phyloP scores from a whole-genome alignment of 2,329 filamentous ascomycete genomes.

The Corynespora cassiicola region DNA sequence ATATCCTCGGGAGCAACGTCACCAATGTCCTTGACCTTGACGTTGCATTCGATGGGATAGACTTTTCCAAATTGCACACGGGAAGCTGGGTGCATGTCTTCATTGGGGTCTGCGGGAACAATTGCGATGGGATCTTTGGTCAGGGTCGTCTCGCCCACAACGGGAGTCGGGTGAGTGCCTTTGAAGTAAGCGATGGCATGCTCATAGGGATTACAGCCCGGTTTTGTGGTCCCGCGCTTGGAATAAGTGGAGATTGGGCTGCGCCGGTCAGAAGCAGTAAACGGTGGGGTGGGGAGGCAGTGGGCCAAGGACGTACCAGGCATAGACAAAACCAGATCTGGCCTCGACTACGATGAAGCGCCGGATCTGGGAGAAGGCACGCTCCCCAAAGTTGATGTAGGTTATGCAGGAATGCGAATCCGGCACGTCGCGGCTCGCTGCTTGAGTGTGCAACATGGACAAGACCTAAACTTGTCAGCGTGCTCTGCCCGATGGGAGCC shows the following conservation, averaged over 20 bases:
- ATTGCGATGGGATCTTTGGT: slow-evolving; percentile 48
- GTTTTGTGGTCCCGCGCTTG: slow-evolving; percentile 43
- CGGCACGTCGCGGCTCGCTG: no score
- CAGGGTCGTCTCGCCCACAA: slow-evolving; percentile 42
- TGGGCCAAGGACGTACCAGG: slow-evolving; percentile 21
- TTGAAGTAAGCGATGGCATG: slow-evolving; percentile 47
- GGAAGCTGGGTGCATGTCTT: slow-evolving; percentile 41
- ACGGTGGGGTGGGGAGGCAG: background rate
- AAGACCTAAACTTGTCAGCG: slow-evolving; percentile 28
- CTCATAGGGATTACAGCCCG: slow-evolving; percentile 39
- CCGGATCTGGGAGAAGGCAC: slow-evolving; percentile 29
- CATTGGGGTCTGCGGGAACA: slow-evolving; percentile 16
- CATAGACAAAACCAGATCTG: slow-evolving; percentile 27
- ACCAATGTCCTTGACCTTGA: slow-evolving; percentile 52
- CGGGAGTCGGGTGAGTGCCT: slow-evolving; percentile 9
- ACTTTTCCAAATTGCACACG: slow-evolving; percentile 50
- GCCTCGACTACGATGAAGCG: slow-evolving; percentile 32
- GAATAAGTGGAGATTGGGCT: slow-evolving; percentile 52
- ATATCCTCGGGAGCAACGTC: slow-evolving; percentile 35
- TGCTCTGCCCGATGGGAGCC: background rate
- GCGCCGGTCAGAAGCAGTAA: background rate
- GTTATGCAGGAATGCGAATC: slow-evolving; percentile 20
- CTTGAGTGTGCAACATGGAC: slow-evolving; percentile 26
- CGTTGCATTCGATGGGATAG: slow-evolving; percentile 51
- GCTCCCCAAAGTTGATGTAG: slow-evolving; percentile 16